Evolutionary conservation across 768 basidiomycete genomes (phyloP), one percentile per base, ranked within the genome.

Genomic region (Panus rudis): DNA sequence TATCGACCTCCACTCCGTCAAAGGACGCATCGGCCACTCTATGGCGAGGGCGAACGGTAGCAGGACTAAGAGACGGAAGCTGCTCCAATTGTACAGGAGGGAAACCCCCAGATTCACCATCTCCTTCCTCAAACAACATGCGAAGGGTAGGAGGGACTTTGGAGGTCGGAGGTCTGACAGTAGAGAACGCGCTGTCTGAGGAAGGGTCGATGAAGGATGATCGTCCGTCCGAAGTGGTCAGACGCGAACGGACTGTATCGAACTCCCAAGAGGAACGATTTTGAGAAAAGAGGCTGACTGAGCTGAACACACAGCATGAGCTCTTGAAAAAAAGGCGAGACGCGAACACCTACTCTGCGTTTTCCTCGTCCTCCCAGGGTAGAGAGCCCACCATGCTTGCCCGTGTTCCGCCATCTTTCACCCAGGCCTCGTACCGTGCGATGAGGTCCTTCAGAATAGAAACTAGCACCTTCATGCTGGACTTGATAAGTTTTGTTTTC

Each of bases 401-500:
- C 41, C 91, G 72, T 31, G 79, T 78, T 2, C 84, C 88, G 4
- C 80, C 84, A 22, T 62, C 65, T 48, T 76, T 69, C 37, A 73
- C 60, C 84, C 84, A 84, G 22, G 76, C 71, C 50, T 92, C 81
- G 39, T 91, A 82, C 19, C 83, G 81, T 20, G 77, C 63, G 37
- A 96, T 73, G 24, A 98, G 71, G 43, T 98, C 96, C 51, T 81
- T 82, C 14, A 98, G 66, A 14, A 77, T 66, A 0, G 80, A 69
- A 12, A 92, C 66, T 1, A 78, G 72, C 1, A 74, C 64, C 69
- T 84, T 93, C 6, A 78, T 66, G 4, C 78, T 62, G 6, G 76
- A 71, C 56, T 85, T 91, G 52, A 98, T 91, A 92, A 94, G 98
- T 58, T 85, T 93, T 22, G 80, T 76, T 60, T 85, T 92, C 3